Percentiles rank a stretch among this genome's conserved stretches.
Conservation (phyloP, 306 rosid genomes). For the Lupinus albus region DNA sequence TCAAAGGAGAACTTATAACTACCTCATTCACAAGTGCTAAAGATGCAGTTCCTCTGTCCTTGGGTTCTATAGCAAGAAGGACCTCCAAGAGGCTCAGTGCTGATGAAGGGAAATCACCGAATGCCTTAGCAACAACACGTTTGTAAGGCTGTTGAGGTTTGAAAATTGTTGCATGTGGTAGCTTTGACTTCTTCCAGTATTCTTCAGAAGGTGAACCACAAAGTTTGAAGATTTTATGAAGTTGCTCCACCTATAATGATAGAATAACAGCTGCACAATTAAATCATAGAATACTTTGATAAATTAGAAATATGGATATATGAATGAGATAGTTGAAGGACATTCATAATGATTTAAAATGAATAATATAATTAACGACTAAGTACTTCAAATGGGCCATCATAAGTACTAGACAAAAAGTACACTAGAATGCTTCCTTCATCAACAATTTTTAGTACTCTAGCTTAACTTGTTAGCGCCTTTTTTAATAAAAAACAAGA, state of each 20-base stretch:
- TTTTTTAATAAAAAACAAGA: constrained; percentile 30
- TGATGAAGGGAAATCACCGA: constrained; percentile 65
- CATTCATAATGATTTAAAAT: background rate
- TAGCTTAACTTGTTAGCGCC: constrained; percentile 17
- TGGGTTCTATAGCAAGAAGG: constrained; percentile 82
- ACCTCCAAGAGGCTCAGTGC: constrained; percentile 65
- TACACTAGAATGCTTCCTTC: constrained; percentile 15
- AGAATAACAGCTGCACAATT: constrained; percentile 30
- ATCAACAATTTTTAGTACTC: constrained; percentile 4
- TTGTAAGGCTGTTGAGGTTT: constrained; percentile 84
- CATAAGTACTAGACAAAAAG: constrained; percentile 8
- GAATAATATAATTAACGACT: background rate
- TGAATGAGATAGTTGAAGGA: constrained; percentile 11
- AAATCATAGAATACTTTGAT: constrained; percentile 30
- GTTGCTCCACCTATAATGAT: constrained; percentile 76
- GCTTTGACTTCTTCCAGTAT: constrained; percentile 79
- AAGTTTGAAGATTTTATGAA: constrained; percentile 90
- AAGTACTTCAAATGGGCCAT: constrained; percentile 22
- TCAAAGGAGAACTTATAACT: constrained; percentile 35
- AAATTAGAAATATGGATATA: background rate
- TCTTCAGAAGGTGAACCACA: constrained; percentile 93
- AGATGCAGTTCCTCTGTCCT: constrained; percentile 70
- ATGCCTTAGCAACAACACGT: constrained; percentile 66
- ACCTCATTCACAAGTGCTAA: constrained; percentile 83
- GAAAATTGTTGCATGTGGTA: constrained; percentile 79